These are phyloP conservation scores for Amphicarpaea edgeworthii DNA, from an alignment of 306 rosid species.

Conservation along the genomic window DNA sequence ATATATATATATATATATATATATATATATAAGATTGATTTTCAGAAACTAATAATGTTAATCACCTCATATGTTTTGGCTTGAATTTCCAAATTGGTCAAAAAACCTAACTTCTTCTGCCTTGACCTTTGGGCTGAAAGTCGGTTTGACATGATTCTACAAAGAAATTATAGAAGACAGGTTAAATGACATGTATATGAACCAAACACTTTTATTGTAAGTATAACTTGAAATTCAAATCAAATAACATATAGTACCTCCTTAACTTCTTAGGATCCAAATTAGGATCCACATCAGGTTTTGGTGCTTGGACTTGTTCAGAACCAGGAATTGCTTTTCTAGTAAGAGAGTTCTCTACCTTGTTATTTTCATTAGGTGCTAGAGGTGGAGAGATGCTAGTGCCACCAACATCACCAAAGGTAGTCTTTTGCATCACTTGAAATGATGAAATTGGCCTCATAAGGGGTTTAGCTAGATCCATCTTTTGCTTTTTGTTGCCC, in stretches of 20 bases:
- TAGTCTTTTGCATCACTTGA: not conserved
- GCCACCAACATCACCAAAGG: too few species aligned
- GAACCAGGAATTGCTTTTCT: not conserved
- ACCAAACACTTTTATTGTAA: not conserved
- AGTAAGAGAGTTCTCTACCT: constrained; percentile 16
- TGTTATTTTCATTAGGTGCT: not conserved
- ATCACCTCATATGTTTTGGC: not conserved
- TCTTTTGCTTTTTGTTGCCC: not conserved
- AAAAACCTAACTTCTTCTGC: not conserved
- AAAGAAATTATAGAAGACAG: not conserved
- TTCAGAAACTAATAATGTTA: not conserved
- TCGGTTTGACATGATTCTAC: not conserved
- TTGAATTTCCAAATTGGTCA: not conserved
- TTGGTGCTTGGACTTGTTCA: too few species aligned
- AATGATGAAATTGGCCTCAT: not conserved
- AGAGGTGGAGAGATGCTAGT: not conserved
- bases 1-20: too few species aligned
- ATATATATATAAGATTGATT: too few species aligned
- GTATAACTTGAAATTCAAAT: not conserved
- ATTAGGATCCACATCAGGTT: not conserved
- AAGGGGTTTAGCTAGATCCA: constrained; percentile 37
- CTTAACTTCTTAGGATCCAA: constrained; percentile 46
- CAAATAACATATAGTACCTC: constrained; percentile 22
- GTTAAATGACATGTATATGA: not conserved
- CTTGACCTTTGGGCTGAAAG: constrained; percentile 16